Evolutionary conservation across 176 grass and related monocot species (phyloP), one percentile per base, ranked within the genome.

Genomic region (Tuctoria greenei): DNA sequence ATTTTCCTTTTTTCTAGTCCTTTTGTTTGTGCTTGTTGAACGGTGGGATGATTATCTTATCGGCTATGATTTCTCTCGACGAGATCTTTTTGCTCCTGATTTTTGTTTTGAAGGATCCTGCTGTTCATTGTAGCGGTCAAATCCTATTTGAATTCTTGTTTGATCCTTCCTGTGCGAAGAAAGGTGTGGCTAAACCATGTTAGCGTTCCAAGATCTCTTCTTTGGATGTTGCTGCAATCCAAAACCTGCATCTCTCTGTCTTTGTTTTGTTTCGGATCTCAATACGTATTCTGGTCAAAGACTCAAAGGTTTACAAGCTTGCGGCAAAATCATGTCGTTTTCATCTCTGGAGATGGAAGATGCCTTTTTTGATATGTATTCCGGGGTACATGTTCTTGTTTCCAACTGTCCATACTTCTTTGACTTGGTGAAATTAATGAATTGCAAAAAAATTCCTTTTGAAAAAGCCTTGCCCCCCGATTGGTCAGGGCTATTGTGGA

Each of bases 311-410:
- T n/a, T n/a, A n/a, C n/a, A n/a, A n/a, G n/a, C n/a, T n/a, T n/a
- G n/a, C n/a, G n/a, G 18, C 4, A 23, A 64, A 18, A 20, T 24
- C 24, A 4, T 82, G 54, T 23, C 5, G 51, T n/a, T 11, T 20
- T 72, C 34, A 43, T 60, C 28, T 60, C 59, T 26, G 40, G 4
- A 77, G 13, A 31, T 42, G 50, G 16, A 10, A 62, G 28, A 14
- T 41, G 64, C 41, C 12, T n/a, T n/a, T n/a, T n/a, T 79, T 23
- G 13, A n/a, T 70, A 31, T 54, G 50, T 70, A 36, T 64, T 67
- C 50, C 27, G 64, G 80, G 74, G 43, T 51, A 73, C 79, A 73
- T 55, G 85, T 83, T 83, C 61, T 73, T 68, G 80, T 79, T 87
- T 61, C 80, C 85, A 83, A 83, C 74, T 79, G 85, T 74, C 75